Conservation (phyloP, 2,329 filamentous ascomycete genomes). For the Aspergillus phoenicis region DNA sequence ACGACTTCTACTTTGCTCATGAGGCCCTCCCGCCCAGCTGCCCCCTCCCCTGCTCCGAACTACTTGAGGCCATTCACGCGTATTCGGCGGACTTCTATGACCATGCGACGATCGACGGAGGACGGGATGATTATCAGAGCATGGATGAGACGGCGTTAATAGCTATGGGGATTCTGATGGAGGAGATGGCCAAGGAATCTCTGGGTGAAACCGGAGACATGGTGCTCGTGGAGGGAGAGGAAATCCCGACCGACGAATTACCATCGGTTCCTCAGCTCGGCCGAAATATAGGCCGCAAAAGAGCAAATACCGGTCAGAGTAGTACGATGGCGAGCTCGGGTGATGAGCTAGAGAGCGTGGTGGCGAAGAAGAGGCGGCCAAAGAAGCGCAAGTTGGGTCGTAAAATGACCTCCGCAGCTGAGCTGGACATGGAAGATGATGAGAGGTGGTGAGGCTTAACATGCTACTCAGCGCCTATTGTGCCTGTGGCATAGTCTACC, state of each 20-base stretch:
- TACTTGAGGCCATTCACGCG: slow-evolving; percentile 59
- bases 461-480: background rate
- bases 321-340: slow-evolving; percentile 27
- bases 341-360: slow-evolving; percentile 24
- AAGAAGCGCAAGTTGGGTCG: slow-evolving; percentile 32
- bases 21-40: slow-evolving; percentile 43
- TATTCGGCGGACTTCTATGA: slow-evolving; percentile 61
- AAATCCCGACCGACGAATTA: slow-evolving; percentile 27
- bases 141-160: slow-evolving; percentile 66
- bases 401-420: slow-evolving; percentile 21
- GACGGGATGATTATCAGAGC: slow-evolving; percentile 50
- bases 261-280: slow-evolving; percentile 10
- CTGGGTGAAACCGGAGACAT: slow-evolving; percentile 62
- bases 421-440: slow-evolving; percentile 27
- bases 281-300: slow-evolving; percentile 21
- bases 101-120: slow-evolving; percentile 34
- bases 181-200: slow-evolving; percentile 56
- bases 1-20: slow-evolving; percentile 59
- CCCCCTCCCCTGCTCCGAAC: slow-evolving; percentile 57
- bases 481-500: background rate
- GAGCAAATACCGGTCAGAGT: slow-evolving; percentile 24
- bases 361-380: slow-evolving; percentile 22
- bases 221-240: slow-evolving; percentile 56
- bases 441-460: slow-evolving; percentile 8
- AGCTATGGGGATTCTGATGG: slow-evolving; percentile 62